Conservation (phyloP, 2,329 filamentous ascomycete genomes). For the Tolypocladium tropicale region DNA sequence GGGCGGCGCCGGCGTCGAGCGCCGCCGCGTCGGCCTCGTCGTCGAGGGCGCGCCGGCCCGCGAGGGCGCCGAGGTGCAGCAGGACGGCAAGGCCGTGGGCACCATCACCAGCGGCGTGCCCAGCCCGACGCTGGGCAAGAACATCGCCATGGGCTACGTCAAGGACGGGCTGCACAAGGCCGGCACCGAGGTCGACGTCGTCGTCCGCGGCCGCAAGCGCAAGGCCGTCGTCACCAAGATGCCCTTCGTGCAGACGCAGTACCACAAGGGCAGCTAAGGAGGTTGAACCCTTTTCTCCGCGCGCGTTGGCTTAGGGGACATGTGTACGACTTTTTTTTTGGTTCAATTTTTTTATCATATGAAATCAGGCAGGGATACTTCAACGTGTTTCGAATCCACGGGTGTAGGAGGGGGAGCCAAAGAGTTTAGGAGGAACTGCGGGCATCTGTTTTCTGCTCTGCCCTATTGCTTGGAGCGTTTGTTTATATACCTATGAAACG, state of each 20-base stretch:
- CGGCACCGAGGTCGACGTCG: conserved; percentile 69
- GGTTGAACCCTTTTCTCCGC: too few species aligned
- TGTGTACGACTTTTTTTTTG: conserved; percentile 2
- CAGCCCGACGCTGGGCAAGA: conserved; percentile 74
- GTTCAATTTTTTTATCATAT: too few species aligned
- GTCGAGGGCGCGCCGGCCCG: conserved; percentile 81
- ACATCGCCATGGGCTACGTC: conserved; percentile 94
- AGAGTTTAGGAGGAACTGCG: background rate
- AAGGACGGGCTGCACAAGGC: conserved; percentile 72
- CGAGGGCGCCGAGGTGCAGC: conserved; percentile 73
- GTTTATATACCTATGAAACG: background rate
- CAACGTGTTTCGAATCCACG: conserved; percentile 9
- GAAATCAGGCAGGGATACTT: conserved; percentile 7
- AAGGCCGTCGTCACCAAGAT: conserved; percentile 73
- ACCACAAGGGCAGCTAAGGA: conserved; percentile 33
- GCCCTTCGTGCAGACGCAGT: conserved; percentile 78
- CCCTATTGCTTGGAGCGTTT: background rate
- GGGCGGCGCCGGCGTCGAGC: conserved; percentile 57
- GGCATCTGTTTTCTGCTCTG: background rate
- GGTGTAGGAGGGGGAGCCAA: too few species aligned
- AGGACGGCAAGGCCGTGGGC: conserved; percentile 59
- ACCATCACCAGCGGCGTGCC: conserved; percentile 83
- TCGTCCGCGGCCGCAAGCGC: conserved; percentile 67
- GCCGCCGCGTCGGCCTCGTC: conserved; percentile 70
- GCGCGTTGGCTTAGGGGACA: background rate